Percentiles rank a stretch among this genome's conserved stretches.
Evolutionary conservation across 257 asterid species (phyloP).

Genomic region (Solanum megistacrolobum): DNA sequence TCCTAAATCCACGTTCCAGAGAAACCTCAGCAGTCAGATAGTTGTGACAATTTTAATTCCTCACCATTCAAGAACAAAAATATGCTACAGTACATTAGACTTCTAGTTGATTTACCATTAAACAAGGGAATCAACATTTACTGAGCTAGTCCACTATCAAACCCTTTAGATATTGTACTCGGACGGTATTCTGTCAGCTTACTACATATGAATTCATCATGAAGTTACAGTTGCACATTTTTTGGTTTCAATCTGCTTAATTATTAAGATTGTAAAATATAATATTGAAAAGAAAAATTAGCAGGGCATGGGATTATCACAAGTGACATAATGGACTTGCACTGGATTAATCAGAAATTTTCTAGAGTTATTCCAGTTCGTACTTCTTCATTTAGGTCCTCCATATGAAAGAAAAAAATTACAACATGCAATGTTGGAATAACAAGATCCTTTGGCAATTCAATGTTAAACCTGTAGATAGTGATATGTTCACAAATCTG

Average conservation of each 20-base stretch:
- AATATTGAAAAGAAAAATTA: too few relatives aligned
- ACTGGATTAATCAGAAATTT: not conserved
- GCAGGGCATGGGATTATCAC: too few relatives aligned
- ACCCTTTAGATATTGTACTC: not conserved
- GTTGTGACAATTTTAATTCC: not conserved
- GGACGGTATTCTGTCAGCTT: not conserved
- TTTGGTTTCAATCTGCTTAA: not conserved
- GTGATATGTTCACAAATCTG: not conserved
- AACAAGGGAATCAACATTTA: not conserved
- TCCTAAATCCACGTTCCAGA: not conserved
- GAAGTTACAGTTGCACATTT: not conserved
- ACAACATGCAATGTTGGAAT: not conserved
- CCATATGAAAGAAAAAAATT: not conserved
- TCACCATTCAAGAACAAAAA: not conserved
- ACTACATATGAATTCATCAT: not conserved
- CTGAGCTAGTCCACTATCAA: not conserved
- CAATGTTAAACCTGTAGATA: not conserved
- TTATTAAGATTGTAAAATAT: not conserved
- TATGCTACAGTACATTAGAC: not conserved
- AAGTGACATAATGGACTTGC: too few relatives aligned
- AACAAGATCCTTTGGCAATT: not conserved
- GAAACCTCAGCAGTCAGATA: not conserved
- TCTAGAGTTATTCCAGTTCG: not conserved
- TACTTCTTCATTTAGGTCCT: not conserved
- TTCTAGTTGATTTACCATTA: not conserved